Conservation (phyloP, 176 grass and related monocot genomes). For the Paspalum notatum region DNA sequence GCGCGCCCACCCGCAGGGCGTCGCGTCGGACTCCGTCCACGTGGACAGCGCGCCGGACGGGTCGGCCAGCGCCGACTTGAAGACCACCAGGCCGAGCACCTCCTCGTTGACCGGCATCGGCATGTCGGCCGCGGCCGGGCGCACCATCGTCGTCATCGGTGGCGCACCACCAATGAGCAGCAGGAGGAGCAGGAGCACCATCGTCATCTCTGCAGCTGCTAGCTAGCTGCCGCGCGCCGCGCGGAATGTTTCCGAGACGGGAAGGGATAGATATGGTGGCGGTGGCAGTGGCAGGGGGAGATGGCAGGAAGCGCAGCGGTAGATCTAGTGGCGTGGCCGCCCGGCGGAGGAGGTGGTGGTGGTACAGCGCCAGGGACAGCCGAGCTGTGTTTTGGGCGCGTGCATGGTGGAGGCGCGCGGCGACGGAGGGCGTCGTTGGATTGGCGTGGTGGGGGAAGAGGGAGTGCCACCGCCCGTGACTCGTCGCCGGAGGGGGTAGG, state of each 20-base stretch:
- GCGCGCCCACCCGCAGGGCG: conserved; percentile 74
- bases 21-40: conserved; percentile 83
- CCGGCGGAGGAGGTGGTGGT: background rate
- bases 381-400: conserved; percentile 46
- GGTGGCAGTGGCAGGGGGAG: background rate
- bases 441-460: background rate
- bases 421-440: background rate
- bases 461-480: conserved; percentile 33
- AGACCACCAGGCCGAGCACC: conserved; percentile 80
- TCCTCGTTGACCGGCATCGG: conserved; percentile 87
- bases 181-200: background rate
- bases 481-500: conserved; percentile 6
- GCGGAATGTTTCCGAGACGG: conserved; percentile 19
- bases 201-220: conserved; percentile 37
- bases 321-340: conserved; percentile 32
- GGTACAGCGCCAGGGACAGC: background rate
- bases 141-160: background rate
- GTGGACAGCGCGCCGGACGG: conserved; percentile 57
- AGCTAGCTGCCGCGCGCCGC: background rate
- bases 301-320: background rate
- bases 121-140: conserved; percentile 1
- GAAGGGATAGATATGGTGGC: conserved; percentile 6
- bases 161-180: background rate
- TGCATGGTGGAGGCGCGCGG: conserved; percentile 13
- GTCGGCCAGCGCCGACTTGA: conserved; percentile 66